These are phyloP conservation scores for Exophiala xenobiotica DNA, from an alignment of 2,329 filamentous ascomycete species.

Conservation along the genomic window DNA sequence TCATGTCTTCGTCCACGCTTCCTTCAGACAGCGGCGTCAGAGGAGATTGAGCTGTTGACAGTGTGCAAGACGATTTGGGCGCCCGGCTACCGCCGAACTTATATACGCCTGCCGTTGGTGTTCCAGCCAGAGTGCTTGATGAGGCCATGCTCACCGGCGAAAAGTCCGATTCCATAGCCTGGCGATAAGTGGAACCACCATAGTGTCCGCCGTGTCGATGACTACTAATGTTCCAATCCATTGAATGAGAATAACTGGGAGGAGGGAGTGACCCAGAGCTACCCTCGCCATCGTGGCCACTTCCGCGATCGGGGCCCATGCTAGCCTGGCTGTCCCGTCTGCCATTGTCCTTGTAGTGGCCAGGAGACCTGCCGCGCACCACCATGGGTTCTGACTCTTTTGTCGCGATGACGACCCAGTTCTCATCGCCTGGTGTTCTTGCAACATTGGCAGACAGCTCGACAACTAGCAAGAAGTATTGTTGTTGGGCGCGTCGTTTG, in stretches of 20 bases:
- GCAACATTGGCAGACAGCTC: slow-evolving; percentile 73
- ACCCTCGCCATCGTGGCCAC: slow-evolving; percentile 48
- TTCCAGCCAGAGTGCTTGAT: slow-evolving; percentile 12
- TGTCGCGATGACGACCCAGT: slow-evolving; percentile 69
- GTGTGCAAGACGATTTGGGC: slow-evolving; percentile 21
- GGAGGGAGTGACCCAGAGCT: slow-evolving; percentile 12
- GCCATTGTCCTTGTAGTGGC: slow-evolving; percentile 70
- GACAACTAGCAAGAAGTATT: slow-evolving; percentile 88
- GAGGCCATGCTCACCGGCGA: slow-evolving; percentile 25
- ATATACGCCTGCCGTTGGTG: slow-evolving; percentile 20
- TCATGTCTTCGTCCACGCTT: slow-evolving; percentile 25
- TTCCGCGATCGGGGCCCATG: slow-evolving; percentile 65
- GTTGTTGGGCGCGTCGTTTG: slow-evolving; percentile 83
- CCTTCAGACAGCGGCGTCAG: slow-evolving; percentile 26
- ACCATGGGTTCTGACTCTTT: slow-evolving; percentile 78
- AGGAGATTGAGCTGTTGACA: slow-evolving; percentile 21
- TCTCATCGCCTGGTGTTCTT: slow-evolving; percentile 45
- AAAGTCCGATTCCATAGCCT: slow-evolving; percentile 13
- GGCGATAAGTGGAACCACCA: slow-evolving; percentile 23
- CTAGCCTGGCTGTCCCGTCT: slow-evolving; percentile 68
- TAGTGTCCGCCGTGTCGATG: slow-evolving; percentile 23
- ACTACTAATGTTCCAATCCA: slow-evolving; percentile 18
- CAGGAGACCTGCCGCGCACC: slow-evolving; percentile 79
- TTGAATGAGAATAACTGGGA: slow-evolving; percentile 8
- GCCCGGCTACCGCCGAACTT: slow-evolving; percentile 19